Conservation (phyloP, 176 grass and related monocot species). For the Dendrocalamus sinicus region DNA sequence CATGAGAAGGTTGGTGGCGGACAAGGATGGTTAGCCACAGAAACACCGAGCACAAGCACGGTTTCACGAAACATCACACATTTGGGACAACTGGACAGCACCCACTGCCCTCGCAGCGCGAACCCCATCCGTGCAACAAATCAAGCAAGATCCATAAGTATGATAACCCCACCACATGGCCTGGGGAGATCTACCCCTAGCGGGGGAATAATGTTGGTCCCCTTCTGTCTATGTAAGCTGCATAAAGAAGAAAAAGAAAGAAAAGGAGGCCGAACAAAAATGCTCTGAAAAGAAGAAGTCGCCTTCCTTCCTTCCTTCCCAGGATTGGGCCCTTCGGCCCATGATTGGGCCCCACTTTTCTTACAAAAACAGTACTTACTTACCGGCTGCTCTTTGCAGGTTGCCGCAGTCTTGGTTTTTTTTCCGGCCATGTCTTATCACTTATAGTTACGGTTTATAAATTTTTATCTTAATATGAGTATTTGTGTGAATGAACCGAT, state of each 20-base stretch:
- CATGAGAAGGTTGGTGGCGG: neutral
- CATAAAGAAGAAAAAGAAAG: neutral
- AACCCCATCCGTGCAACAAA: neutral
- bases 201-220: slow-evolving; percentile 39
- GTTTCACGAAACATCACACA: neutral
- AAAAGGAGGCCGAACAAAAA: neutral
- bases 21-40: neutral
- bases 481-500: too few species aligned
- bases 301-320: slow-evolving; percentile 20
- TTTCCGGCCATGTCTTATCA: rapidly evolving
- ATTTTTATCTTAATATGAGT: too few species aligned
- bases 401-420: neutral
- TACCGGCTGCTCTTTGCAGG: neutral
- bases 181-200: slow-evolving; percentile 16
- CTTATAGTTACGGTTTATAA: too few species aligned
- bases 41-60: neutral
- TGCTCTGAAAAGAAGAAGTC: slow-evolving; percentile 13
- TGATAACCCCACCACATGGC: slow-evolving; percentile 36
- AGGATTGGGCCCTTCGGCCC: neutral
- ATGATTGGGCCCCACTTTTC: neutral
- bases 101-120: neutral
- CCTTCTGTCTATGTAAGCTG: slow-evolving; percentile 3
- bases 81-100: neutral
- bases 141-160: neutral
- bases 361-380: neutral